phyloP scores from a whole-genome alignment of 108 stramenopile species.

The Mediolabrus comicus region DNA sequence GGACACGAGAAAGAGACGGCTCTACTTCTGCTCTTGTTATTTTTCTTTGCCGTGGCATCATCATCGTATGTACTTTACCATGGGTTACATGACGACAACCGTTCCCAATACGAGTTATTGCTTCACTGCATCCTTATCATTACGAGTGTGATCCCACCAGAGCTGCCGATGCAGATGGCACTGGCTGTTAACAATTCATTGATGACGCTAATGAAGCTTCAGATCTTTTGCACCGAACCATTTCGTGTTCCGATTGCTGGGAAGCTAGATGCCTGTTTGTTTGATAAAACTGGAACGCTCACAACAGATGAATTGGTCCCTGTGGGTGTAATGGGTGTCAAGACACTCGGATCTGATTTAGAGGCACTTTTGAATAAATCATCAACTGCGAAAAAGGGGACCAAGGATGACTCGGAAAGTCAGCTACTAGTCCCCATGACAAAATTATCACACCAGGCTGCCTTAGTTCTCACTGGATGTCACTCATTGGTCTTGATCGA shows the following conservation, averaged over 20 bases:
- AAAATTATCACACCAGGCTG: conserved; percentile 60
- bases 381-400: conserved; percentile 33
- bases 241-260: conserved; percentile 96
- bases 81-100: conserved; percentile 84
- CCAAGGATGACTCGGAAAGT: conserved; percentile 40
- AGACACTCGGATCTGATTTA: conserved; percentile 13
- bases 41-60: conserved; percentile 92
- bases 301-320: conserved; percentile 97
- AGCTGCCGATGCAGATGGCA: conserved; percentile 98
- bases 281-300: conserved; percentile 98
- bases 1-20: conserved; percentile 93
- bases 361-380: not conserved
- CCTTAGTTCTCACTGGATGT: conserved; percentile 88
- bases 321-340: conserved; percentile 75
- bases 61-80: conserved; percentile 93
- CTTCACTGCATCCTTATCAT: conserved; percentile 95
- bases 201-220: conserved; percentile 96
- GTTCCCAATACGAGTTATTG: conserved; percentile 90
- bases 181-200: conserved; percentile 95
- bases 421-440: conserved; percentile 75
- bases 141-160: conserved; percentile 95
- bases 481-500: conserved; percentile 87
- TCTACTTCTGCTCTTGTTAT: conserved; percentile 85
- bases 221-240: conserved; percentile 96
- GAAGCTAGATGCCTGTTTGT: conserved; percentile 92